Conservation (phyloP, 192 early-diverging fungal genomes). For the Coemansia aciculifera region DNA sequence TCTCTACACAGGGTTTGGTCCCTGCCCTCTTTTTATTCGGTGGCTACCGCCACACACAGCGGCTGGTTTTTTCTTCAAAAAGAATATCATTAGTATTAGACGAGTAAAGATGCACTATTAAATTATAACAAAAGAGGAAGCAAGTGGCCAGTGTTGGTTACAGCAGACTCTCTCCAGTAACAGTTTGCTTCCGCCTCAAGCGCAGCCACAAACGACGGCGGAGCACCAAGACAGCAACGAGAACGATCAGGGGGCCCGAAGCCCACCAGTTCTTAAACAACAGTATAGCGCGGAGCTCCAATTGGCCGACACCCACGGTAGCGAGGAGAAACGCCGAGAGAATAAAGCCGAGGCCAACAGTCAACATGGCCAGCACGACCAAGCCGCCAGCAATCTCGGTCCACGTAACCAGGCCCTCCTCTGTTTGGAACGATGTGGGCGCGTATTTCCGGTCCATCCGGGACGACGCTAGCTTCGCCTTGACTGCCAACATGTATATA, state of each 20-base stretch:
- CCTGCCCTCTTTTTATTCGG: background rate
- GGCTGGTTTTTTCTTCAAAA: too few relatives aligned
- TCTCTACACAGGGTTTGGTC: background rate
- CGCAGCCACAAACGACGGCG: conserved; percentile 23
- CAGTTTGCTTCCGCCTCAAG: conserved; percentile 2
- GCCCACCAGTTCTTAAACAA: conserved; percentile 37
- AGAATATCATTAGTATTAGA: background rate
- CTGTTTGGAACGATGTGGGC: background rate
- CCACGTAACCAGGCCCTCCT: conserved; percentile 25
- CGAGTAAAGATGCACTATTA: background rate
- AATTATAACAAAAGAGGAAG: background rate
- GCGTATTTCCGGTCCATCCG: background rate
- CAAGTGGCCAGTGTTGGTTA: background rate
- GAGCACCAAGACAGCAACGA: conserved; percentile 19
- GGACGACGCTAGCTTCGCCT: conserved; percentile 4
- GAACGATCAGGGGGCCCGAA: conserved; percentile 26
- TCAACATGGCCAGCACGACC: conserved; percentile 30
- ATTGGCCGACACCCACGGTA: conserved; percentile 43
- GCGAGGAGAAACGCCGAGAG: conserved; percentile 41
- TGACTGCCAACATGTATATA: background rate
- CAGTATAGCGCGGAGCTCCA: conserved; percentile 43
- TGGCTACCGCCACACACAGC: background rate
- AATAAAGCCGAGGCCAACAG: conserved; percentile 28
- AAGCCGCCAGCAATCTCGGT: conserved; percentile 36
- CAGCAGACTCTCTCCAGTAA: background rate